Percentiles rank a stretch among this genome's conserved stretches.
phyloP scores from a whole-genome alignment of 2,329 filamentous ascomycete species.

The Colletotrichum abscissum region DNA sequence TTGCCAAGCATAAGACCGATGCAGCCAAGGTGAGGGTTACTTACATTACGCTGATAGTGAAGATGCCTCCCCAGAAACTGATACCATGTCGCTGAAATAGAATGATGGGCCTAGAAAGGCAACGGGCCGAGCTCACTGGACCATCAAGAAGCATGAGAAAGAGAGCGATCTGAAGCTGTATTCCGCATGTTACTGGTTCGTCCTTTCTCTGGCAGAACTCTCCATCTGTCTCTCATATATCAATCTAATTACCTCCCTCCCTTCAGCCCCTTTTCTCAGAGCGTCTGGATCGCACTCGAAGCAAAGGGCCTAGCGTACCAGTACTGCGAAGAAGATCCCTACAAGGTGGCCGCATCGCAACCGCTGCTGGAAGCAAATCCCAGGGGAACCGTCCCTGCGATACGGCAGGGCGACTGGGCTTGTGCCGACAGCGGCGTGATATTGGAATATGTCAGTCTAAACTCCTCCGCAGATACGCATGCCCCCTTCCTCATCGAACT shows the following conservation, averaged over 20 bases:
- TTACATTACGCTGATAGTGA: conserved; percentile 10
- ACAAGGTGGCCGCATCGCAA: conserved; percentile 70
- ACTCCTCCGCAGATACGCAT: not conserved
- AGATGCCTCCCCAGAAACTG: not conserved
- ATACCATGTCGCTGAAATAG: not conserved
- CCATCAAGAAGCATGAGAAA: conserved; percentile 76
- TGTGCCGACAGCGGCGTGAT: conserved; percentile 85
- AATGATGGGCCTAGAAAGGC: conserved; percentile 64
- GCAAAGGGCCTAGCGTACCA: conserved; percentile 83
- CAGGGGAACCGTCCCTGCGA: conserved; percentile 78
- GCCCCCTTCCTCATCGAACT: not conserved
- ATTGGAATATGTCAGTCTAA: conserved; percentile 79
- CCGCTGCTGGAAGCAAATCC: conserved; percentile 79
- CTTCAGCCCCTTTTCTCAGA: conserved; percentile 81
- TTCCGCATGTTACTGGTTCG: conserved; percentile 85
- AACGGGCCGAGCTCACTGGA: conserved; percentile 76
- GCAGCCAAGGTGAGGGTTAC: conserved; percentile 70
- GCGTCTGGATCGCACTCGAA: conserved; percentile 90
- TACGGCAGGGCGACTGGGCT: conserved; percentile 83
- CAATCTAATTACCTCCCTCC: too few relatives aligned
- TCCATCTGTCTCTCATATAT: too few relatives aligned
- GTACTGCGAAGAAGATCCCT: conserved; percentile 87
- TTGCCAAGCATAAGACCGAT: conserved; percentile 74
- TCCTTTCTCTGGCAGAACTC: conserved; percentile 34
- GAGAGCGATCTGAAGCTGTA: conserved; percentile 81